phyloP scores from a whole-genome alignment of 805 yeast genomes.

The Schwanniomyces occidentalis region DNA sequence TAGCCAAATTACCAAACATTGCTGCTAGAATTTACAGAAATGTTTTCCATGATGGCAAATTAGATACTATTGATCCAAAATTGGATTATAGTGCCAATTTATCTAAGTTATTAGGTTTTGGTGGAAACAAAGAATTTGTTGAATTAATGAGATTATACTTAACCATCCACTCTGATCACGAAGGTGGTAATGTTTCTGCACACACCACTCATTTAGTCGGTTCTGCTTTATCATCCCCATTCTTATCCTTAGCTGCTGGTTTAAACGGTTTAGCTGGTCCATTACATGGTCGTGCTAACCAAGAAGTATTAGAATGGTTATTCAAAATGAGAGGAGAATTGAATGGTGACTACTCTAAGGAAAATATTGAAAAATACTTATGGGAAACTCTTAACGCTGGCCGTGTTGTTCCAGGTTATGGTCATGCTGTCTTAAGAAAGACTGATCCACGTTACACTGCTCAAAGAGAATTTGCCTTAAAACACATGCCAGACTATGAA shows the following conservation, averaged over 20 bases:
- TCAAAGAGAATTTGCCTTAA: conserved; percentile 66
- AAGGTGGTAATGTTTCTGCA: conserved; percentile 83
- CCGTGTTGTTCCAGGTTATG: conserved; percentile 85
- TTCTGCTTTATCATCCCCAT: conserved; percentile 76
- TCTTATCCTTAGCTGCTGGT: conserved; percentile 74
- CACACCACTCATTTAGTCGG: conserved; percentile 84
- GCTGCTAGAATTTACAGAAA: conserved; percentile 77
- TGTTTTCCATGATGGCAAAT: conserved; percentile 54
- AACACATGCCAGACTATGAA: conserved; percentile 60
- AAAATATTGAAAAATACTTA: conserved; percentile 61
- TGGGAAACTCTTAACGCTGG: conserved; percentile 73
- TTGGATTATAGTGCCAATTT: conserved; percentile 76
- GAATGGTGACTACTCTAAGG: conserved; percentile 57
- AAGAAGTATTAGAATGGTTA: conserved; percentile 78
- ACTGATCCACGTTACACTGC: conserved; percentile 83
- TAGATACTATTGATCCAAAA: conserved; percentile 52
- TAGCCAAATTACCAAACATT: conserved; percentile 72
- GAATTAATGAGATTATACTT: conserved; percentile 72
- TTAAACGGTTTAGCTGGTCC: conserved; percentile 86
- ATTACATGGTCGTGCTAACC: conserved; percentile 82
- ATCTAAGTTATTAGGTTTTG: conserved; percentile 62
- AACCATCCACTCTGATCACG: conserved; percentile 78
- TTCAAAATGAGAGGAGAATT: conserved; percentile 62
- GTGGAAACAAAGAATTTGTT: conserved; percentile 57
- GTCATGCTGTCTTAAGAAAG: conserved; percentile 82